Evolutionary conservation across 176 grass and related monocot species (phyloP).

Genomic region (Paspalum vaginatum): DNA sequence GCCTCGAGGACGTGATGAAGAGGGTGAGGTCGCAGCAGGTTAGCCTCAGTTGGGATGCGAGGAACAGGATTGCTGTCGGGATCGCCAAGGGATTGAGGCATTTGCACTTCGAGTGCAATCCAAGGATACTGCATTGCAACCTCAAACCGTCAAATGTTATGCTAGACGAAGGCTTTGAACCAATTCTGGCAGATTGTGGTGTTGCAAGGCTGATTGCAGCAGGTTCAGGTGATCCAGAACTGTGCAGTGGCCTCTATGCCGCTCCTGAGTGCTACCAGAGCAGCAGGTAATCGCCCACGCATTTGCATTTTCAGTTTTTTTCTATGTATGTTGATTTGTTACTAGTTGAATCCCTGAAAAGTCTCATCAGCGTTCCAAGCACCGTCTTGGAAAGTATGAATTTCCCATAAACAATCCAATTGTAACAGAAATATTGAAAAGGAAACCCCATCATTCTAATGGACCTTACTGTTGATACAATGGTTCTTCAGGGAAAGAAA

Average conservation of each 20-base stretch:
- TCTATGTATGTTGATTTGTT: neutral
- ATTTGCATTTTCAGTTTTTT: constrained; percentile 6
- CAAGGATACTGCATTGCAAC: constrained; percentile 74
- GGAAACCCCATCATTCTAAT: neutral
- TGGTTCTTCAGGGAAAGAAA: no score
- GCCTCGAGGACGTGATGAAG: constrained; percentile 92
- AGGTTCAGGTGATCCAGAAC: constrained; percentile 44
- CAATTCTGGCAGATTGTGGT: constrained; percentile 69
- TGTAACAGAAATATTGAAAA: neutral
- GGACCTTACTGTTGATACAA: neutral
- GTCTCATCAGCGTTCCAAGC: neutral
- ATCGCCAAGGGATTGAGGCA: constrained; percentile 79
- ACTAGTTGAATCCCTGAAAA: neutral
- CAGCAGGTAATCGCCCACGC: constrained; percentile 61
- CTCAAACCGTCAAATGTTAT: constrained; percentile 87
- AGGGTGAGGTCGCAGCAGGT: constrained; percentile 79
- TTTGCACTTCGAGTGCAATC: constrained; percentile 85
- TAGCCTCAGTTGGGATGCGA: constrained; percentile 68
- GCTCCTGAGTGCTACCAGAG: constrained; percentile 89
- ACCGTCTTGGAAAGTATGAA: neutral
- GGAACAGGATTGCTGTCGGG: constrained; percentile 76
- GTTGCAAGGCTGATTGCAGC: constrained; percentile 58
- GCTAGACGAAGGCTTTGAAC: constrained; percentile 80
- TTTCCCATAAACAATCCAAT: neutral
- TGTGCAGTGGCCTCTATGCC: constrained; percentile 51